Conservation (phyloP, 2,329 filamentous ascomycete genomes). For the Dothistroma septosporum region DNA sequence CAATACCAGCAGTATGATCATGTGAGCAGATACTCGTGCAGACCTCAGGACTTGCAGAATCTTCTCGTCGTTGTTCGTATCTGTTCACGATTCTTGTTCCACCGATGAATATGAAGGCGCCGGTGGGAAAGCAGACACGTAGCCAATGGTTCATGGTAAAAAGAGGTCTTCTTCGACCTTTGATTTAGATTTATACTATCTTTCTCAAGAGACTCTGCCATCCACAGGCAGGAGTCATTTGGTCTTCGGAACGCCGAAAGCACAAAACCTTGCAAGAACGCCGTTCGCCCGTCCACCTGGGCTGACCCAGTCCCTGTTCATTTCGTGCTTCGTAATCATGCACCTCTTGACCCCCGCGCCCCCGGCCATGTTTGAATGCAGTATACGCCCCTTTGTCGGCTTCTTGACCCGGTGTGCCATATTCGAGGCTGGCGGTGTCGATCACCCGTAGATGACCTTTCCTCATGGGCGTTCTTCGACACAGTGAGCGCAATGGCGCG, state of each 20-base stretch:
- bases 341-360: background rate
- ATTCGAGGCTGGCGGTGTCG: background rate
- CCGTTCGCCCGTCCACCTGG: background rate
- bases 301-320: background rate
- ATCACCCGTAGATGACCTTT: background rate
- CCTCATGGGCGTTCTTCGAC: background rate
- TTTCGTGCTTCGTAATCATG: slow-evolving; percentile 1
- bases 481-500: background rate
- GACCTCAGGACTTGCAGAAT: too few relatives aligned
- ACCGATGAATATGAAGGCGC: too few relatives aligned
- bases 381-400: background rate
- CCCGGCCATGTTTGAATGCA: background rate
- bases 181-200: background rate
- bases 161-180: background rate
- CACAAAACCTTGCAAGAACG: background rate
- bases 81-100: too few relatives aligned
- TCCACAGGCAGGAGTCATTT: background rate
- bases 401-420: background rate
- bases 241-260: background rate
- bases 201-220: background rate
- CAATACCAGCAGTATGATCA: too few relatives aligned
- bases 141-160: background rate
- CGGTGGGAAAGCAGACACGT: too few relatives aligned
- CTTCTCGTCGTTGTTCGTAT: too few relatives aligned
- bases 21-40: too few relatives aligned